Evolutionary conservation across 352 stramenopile species (phyloP).

Genomic region (Globisporangium paroecandrum): DNA sequence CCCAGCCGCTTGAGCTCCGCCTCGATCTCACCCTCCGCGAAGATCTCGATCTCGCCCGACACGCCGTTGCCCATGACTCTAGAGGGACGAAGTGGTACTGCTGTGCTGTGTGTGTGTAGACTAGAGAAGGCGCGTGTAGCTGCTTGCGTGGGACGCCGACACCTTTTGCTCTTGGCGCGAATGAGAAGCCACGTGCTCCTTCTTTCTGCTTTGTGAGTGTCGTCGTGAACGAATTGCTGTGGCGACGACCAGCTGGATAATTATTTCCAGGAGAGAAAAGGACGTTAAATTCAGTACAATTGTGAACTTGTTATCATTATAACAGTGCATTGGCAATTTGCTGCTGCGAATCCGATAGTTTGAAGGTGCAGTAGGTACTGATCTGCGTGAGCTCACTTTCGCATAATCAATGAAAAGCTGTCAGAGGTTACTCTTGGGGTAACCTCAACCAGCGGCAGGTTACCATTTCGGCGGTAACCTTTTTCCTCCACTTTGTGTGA

Average conservation of each 20-base stretch:
- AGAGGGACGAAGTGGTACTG: background rate
- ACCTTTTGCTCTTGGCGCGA: background rate
- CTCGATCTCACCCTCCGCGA: constrained; percentile 75
- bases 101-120: background rate
- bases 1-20: constrained; percentile 61
- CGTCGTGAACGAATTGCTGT: background rate
- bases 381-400: background rate
- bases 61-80: constrained; percentile 68
- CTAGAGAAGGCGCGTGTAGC: background rate
- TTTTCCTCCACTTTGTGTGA: background rate
- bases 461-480: background rate
- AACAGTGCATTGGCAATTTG: background rate
- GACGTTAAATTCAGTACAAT: background rate
- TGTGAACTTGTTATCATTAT: background rate
- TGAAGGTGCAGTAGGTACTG: background rate
- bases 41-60: constrained; percentile 79
- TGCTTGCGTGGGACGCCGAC: background rate
- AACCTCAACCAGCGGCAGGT: background rate
- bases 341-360: background rate
- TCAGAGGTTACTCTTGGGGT: background rate
- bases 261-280: background rate
- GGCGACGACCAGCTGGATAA: background rate
- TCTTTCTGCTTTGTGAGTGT: background rate
- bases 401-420: background rate
- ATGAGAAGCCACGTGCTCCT: background rate